Evolutionary conservation across 352 stramenopile species (phyloP).

Genomic region (Phytophthora melonis): DNA sequence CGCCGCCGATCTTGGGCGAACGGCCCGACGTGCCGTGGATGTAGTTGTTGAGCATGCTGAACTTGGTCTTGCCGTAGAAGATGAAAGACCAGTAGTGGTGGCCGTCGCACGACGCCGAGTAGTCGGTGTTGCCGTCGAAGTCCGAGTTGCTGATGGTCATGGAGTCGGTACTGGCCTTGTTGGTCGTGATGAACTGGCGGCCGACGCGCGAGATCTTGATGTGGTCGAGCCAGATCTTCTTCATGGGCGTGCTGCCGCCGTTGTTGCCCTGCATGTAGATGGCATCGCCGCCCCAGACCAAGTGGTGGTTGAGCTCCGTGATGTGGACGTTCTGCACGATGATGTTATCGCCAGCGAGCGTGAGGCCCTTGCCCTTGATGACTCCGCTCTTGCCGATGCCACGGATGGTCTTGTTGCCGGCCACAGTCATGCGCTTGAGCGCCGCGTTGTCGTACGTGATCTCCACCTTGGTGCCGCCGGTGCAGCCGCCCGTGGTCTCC

Average conservation of each 20-base stretch:
- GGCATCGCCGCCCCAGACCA: too few relatives aligned
- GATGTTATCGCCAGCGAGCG: too few relatives aligned
- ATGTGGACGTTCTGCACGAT: too few relatives aligned
- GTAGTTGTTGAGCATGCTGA: conserved; percentile 46
- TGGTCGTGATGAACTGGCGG: conserved; percentile 52
- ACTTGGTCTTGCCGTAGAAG: conserved; percentile 21
- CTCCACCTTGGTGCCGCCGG: conserved; percentile 37
- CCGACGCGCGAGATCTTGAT: conserved; percentile 11
- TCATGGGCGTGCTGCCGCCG: not conserved
- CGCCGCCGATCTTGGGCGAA: conserved; percentile 30
- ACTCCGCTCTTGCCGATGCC: too few relatives aligned
- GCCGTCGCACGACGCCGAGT: conserved; percentile 48
- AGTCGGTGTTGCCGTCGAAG: conserved; percentile 51
- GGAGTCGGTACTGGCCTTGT: conserved; percentile 38
- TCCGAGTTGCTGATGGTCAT: conserved; percentile 65
- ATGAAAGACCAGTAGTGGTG: conserved; percentile 50
- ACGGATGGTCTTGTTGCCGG: too few relatives aligned
- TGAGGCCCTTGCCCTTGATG: too few relatives aligned
- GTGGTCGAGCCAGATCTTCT: conserved; percentile 54
- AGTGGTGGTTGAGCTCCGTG: too few relatives aligned
- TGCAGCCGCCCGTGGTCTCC: conserved; percentile 53
- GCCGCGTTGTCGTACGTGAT: too few relatives aligned
- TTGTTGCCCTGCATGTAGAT: too few relatives aligned
- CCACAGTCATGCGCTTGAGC: too few relatives aligned
- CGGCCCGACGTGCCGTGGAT: conserved; percentile 45